Percentiles rank a stretch among this genome's conserved stretches.
These are phyloP conservation scores for Talaromyces sp. DNA, from an alignment of 2,329 filamentous ascomycete species.

Conservation along the genomic window DNA sequence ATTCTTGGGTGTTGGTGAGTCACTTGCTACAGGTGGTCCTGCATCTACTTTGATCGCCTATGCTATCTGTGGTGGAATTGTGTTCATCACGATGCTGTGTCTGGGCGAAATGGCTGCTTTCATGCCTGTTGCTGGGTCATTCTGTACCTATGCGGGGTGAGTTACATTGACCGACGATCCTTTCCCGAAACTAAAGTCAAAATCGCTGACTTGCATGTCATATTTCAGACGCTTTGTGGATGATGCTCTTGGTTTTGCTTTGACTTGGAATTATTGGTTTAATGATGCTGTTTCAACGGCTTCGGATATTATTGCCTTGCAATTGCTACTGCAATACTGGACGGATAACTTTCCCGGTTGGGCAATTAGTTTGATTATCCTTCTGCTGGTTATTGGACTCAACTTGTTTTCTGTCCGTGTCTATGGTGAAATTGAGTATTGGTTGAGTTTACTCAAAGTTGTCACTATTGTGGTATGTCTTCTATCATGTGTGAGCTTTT, in stretches of 20 bases:
- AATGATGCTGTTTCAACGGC: constrained; percentile 66
- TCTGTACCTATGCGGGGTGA: constrained; percentile 59
- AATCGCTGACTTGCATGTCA: constrained; percentile 6
- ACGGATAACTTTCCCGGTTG: constrained; percentile 64
- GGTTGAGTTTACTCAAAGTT: constrained; percentile 47
- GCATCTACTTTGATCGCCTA: constrained; percentile 62
- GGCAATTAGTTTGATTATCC: constrained; percentile 65
- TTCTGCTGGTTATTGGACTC: constrained; percentile 56
- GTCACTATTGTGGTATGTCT: constrained; percentile 43
- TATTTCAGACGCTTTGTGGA: constrained; percentile 45
- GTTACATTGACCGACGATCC: constrained; percentile 18
- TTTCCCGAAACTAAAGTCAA: background rate
- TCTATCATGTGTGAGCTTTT: background rate
- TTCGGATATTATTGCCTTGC: constrained; percentile 62
- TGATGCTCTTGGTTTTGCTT: constrained; percentile 47
- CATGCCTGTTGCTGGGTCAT: constrained; percentile 57
- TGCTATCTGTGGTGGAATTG: constrained; percentile 59
- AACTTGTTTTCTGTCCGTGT: constrained; percentile 58
- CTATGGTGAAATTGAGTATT: constrained; percentile 56
- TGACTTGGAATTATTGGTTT: constrained; percentile 61
- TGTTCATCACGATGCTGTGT: constrained; percentile 62
- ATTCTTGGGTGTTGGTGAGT: constrained; percentile 65
- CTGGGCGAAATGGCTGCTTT: constrained; percentile 65
- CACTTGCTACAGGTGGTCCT: constrained; percentile 62
- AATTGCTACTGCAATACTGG: constrained; percentile 65